Evolutionary conservation across 768 basidiomycete genomes (phyloP).

Genomic region (Tylopilus plumbeoviolaceoides): DNA sequence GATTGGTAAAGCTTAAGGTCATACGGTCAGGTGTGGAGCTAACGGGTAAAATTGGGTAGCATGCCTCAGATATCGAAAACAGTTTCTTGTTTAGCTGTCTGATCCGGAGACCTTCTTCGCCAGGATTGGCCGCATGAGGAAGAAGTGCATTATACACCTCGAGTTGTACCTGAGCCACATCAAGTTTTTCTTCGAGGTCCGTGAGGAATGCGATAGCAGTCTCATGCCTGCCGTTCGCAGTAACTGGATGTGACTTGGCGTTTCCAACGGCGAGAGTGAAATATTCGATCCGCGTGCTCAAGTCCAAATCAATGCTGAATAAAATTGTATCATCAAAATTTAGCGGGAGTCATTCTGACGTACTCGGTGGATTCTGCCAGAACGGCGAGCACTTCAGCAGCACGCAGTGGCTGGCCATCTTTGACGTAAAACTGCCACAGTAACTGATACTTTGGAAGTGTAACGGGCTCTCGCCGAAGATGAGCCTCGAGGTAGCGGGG

Average conservation of each 20-base stretch:
- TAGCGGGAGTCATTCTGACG: conserved; percentile 22
- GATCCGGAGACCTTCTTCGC: conserved; percentile 61
- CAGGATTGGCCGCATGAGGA: conserved; percentile 57
- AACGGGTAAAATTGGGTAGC: conserved; percentile 16
- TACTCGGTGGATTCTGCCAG: conserved; percentile 85
- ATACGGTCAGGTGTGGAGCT: conserved; percentile 11
- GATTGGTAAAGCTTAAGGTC: conserved; percentile 71
- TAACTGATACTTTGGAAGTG: conserved; percentile 79
- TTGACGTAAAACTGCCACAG: conserved; percentile 98
- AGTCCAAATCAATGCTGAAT: conserved; percentile 56
- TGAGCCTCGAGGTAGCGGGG: conserved; percentile 87
- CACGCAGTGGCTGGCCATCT: conserved; percentile 79
- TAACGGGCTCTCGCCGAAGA: conserved; percentile 74
- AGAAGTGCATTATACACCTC: conserved; percentile 73
- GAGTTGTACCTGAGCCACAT: conserved; percentile 95
- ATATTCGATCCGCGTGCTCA: conserved; percentile 83
- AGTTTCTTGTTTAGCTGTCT: conserved; percentile 54
- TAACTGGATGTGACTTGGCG: conserved; percentile 90
- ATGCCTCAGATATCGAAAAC: conserved; percentile 82
- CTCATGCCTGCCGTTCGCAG: conserved; percentile 72
- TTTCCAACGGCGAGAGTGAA: conserved; percentile 93
- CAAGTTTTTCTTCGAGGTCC: conserved; percentile 91
- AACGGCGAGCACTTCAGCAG: conserved; percentile 78
- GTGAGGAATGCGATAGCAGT: conserved; percentile 95
- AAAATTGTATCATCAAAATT: neutral